A percentile compares a stretch with the other conserved stretches of the same genome.
Conservation (phyloP, 2,329 filamentous ascomycete genomes). For the Stachybotrys echinatus region DNA sequence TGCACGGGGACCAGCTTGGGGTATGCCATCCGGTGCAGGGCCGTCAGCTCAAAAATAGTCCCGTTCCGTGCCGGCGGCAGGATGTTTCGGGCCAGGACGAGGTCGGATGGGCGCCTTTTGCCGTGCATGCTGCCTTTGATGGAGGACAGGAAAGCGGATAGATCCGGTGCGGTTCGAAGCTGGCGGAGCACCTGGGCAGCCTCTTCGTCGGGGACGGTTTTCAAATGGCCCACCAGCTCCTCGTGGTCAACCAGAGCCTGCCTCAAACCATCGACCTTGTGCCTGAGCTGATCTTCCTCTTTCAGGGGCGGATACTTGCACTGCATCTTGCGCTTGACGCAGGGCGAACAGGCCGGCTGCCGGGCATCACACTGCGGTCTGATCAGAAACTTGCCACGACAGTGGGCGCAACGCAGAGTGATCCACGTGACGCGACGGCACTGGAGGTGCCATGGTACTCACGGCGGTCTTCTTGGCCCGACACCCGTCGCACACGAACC, state of each 20-base stretch:
- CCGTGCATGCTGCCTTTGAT: conserved; percentile 9
- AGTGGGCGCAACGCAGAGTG: too few species aligned
- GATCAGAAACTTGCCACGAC: not conserved
- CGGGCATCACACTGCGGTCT: not conserved
- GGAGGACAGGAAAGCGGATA: not conserved
- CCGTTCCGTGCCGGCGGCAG: conserved; percentile 9
- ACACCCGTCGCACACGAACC: not conserved
- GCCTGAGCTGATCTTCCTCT: not conserved
- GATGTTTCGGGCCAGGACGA: conserved; percentile 5
- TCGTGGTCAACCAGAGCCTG: not conserved
- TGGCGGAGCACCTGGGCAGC: not conserved
- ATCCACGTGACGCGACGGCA: not conserved
- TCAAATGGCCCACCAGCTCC: not conserved
- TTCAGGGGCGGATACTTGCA: not conserved
- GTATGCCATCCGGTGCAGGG: conserved; percentile 10
- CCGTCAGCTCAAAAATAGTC: conserved; percentile 14
- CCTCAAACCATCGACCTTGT: not conserved
- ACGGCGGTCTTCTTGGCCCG: not conserved
- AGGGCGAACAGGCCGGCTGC: not conserved
- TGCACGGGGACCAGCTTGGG: conserved; percentile 10
- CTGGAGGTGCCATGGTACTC: not conserved
- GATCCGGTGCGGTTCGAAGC: not conserved
- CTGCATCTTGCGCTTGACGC: not conserved
- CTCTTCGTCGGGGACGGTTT: not conserved
- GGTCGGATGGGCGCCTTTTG: conserved; percentile 7